These are phyloP conservation scores for Biscogniauxia mediterranea DNA, from an alignment of 2,329 filamentous ascomycete genomes.

Conservation along the genomic window DNA sequence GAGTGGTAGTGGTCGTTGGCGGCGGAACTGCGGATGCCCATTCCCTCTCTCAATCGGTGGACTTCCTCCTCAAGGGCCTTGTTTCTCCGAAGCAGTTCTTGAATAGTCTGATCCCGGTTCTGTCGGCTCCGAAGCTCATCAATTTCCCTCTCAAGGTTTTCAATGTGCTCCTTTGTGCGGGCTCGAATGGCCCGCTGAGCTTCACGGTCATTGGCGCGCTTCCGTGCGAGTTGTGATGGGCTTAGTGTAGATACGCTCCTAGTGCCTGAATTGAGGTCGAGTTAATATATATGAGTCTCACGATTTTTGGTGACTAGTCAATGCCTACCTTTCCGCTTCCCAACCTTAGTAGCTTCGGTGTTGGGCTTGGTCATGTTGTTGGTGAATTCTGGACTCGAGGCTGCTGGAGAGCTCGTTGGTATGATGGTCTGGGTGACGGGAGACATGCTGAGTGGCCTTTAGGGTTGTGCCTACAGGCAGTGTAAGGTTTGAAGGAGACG, in stretches of 20 bases:
- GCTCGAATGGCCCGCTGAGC: slow-evolving; percentile 85
- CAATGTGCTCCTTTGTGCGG: slow-evolving; percentile 83
- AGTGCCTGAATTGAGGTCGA: slow-evolving; percentile 46
- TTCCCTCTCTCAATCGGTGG: slow-evolving; percentile 42
- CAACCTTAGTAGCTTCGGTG: slow-evolving; percentile 21
- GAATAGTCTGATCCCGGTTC: slow-evolving; percentile 49
- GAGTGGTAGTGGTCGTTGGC: slow-evolving; percentile 25
- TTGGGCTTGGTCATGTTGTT: slow-evolving; percentile 27
- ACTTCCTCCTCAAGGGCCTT: slow-evolving; percentile 54
- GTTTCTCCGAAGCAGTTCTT: slow-evolving; percentile 52
- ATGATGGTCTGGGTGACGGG: slow-evolving; percentile 8
- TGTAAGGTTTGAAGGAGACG: slow-evolving; percentile 1
- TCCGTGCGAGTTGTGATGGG: slow-evolving; percentile 83
- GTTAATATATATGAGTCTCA: not conserved
- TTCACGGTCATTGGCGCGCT: slow-evolving; percentile 87
- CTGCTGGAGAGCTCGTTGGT: slow-evolving; percentile 12
- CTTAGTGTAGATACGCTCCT: slow-evolving; percentile 85
- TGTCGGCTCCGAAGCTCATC: slow-evolving; percentile 61
- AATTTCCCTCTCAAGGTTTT: slow-evolving; percentile 71
- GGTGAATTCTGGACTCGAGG: slow-evolving; percentile 17
- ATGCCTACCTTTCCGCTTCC: slow-evolving; percentile 34
- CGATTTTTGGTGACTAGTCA: not conserved
- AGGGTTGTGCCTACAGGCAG: not conserved
- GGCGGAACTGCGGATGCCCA: slow-evolving; percentile 39
- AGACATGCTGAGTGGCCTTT: slow-evolving; percentile 12